Percentiles rank a stretch among this genome's conserved stretches.
These are phyloP conservation scores for Gossypium mustelinum DNA, from an alignment of 345 rosid genomes.

Conservation along the genomic window DNA sequence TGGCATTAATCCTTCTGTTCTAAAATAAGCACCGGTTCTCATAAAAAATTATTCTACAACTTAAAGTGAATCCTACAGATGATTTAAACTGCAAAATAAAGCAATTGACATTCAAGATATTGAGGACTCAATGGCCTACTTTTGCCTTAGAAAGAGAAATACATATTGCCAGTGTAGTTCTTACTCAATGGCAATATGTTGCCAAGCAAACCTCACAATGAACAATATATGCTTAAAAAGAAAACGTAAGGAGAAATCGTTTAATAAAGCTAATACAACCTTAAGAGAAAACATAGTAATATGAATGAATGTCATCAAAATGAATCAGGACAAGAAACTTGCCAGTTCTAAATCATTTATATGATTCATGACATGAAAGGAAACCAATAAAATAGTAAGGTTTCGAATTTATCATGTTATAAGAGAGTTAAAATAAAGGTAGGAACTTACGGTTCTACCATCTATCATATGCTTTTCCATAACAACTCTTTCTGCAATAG, in stretches of 20 bases:
- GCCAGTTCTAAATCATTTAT: neutral
- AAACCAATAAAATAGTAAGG: constrained; percentile 10
- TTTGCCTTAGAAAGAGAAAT: neutral
- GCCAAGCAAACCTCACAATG: constrained; percentile 12
- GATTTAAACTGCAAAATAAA: neutral
- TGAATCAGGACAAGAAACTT: constrained; percentile 8
- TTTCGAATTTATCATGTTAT: constrained; percentile 14
- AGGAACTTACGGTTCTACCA: constrained; percentile 75
- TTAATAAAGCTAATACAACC: neutral
- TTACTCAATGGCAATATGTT: constrained; percentile 14
- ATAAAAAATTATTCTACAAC: neutral
- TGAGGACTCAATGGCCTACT: neutral
- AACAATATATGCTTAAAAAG: constrained; percentile 4
- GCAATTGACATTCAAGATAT: neutral
- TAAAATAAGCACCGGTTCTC: neutral
- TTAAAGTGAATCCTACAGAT: neutral
- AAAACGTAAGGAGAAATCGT: neutral
- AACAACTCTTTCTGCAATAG: constrained; percentile 75
- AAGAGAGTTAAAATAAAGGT: constrained; percentile 8
- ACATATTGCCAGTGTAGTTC: constrained; percentile 8
- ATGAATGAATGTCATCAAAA: neutral
- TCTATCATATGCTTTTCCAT: constrained; percentile 73
- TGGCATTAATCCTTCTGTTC: neutral
- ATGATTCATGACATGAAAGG: constrained; percentile 1
- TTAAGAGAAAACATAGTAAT: neutral